phyloP scores from a whole-genome alignment of 768 basidiomycete genomes.

The Suillus discolor region DNA sequence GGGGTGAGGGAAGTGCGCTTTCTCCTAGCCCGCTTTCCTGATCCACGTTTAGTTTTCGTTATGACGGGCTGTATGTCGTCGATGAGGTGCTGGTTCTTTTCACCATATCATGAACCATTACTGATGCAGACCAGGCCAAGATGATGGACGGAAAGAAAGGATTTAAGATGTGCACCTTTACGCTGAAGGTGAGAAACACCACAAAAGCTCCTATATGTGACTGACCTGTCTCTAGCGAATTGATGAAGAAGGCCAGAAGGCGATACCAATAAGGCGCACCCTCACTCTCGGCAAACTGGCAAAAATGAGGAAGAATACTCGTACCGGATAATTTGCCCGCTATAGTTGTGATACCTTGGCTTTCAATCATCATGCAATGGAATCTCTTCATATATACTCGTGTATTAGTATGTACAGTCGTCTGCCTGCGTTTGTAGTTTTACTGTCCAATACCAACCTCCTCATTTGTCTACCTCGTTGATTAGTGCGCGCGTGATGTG shows the following conservation, averaged over 20 bases:
- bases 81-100: constrained; percentile 17
- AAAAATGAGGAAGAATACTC: constrained; percentile 16
- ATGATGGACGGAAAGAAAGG: constrained; percentile 22
- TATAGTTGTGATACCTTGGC: too few relatives aligned
- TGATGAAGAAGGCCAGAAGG: constrained; percentile 20
- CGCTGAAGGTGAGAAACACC: constrained; percentile 23
- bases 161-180: constrained; percentile 32
- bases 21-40: background rate
- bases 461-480: background rate
- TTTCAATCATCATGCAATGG: background rate
- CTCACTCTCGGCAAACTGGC: constrained; percentile 15
- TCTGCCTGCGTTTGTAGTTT: background rate
- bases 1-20: constrained; percentile 22
- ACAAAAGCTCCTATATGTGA: background rate
- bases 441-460: background rate
- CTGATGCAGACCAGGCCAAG: constrained; percentile 19
- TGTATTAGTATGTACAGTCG: background rate
- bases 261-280: constrained; percentile 24
- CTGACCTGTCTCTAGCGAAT: constrained; percentile 24
- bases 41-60: constrained; percentile 25
- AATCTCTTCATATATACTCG: background rate
- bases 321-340: background rate
- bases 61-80: constrained; percentile 35
- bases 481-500: background rate
- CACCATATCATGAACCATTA: constrained; percentile 1